These are phyloP conservation scores for Diaporthe sp. DNA, from an alignment of 2,329 filamentous ascomycete species.

Conservation along the genomic window DNA sequence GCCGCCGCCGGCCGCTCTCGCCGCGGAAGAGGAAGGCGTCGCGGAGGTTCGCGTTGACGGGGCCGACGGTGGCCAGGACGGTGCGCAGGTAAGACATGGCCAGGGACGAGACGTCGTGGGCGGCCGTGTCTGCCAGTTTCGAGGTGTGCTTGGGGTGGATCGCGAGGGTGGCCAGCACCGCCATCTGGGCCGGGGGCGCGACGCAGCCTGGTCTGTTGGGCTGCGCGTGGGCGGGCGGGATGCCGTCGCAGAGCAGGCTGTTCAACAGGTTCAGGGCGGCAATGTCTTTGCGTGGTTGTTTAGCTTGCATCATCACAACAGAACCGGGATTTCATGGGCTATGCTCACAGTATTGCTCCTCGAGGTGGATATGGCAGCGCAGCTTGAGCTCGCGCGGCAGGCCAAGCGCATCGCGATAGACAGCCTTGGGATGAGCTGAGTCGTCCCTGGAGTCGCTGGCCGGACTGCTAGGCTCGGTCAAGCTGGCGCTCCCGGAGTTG, in stretches of 20 bases:
- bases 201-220: conserved; percentile 62
- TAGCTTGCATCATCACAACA: background rate
- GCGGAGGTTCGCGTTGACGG: conserved; percentile 75
- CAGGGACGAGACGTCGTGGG: conserved; percentile 70
- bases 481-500: conserved; percentile 4
- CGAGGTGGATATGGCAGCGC: conserved; percentile 77
- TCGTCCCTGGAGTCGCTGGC: conserved; percentile 26
- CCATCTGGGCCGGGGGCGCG: conserved; percentile 78
- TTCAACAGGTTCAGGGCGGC: conserved; percentile 73
- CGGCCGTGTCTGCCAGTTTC: conserved; percentile 70
- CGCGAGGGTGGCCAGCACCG: conserved; percentile 82
- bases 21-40: conserved; percentile 76
- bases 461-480: conserved; percentile 37
- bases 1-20: conserved; percentile 42
- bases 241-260: conserved; percentile 68
- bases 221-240: conserved; percentile 40
- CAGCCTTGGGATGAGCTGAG: conserved; percentile 2
- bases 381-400: conserved; percentile 73
- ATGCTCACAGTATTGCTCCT: conserved; percentile 70
- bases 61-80: conserved; percentile 72
- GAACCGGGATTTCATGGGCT: background rate
- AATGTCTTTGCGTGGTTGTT: conserved; percentile 51
- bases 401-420: conserved; percentile 63
- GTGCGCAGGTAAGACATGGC: conserved; percentile 78
- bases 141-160: conserved; percentile 85